A percentile compares a stretch with the other conserved stretches of the same genome.
These are phyloP conservation scores for Colletotrichum salicis DNA, from an alignment of 2,329 filamentous ascomycete species.

Conservation along the genomic window DNA sequence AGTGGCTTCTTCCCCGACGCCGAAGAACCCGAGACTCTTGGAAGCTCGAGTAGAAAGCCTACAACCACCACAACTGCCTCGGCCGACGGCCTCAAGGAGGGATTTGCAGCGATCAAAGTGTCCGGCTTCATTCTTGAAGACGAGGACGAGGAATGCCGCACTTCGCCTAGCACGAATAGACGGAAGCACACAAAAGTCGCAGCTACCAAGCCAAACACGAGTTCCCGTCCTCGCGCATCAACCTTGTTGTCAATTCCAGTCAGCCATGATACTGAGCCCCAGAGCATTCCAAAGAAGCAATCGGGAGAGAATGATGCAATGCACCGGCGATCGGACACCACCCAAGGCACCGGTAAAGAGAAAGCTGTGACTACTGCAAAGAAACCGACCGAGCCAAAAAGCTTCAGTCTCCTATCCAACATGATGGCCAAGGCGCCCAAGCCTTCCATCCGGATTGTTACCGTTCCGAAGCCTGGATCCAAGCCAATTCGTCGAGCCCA, in stretches of 20 bases:
- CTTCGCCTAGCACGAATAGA: neutral
- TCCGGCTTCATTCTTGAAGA: slow-evolving; percentile 19
- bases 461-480: neutral
- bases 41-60: neutral
- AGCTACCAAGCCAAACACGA: neutral
- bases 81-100: neutral
- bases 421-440: slow-evolving; percentile 19
- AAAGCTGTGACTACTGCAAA: neutral
- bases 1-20: neutral
- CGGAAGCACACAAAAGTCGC: neutral
- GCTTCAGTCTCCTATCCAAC: neutral
- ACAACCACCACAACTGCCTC: too few species aligned
- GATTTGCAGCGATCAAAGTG: neutral
- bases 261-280: neutral
- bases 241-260: neutral
- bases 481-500: neutral
- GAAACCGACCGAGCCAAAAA: neutral
- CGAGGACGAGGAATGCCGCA: neutral
- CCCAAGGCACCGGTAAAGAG: too few species aligned
- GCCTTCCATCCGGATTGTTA: slow-evolving; percentile 7
- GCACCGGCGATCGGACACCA: neutral
- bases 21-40: neutral
- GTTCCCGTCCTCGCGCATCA: neutral
- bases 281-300: neutral
- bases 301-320: neutral